phyloP scores from a whole-genome alignment of 495 filamentous ascomycete species.

The Aspergillus conjunctus region DNA sequence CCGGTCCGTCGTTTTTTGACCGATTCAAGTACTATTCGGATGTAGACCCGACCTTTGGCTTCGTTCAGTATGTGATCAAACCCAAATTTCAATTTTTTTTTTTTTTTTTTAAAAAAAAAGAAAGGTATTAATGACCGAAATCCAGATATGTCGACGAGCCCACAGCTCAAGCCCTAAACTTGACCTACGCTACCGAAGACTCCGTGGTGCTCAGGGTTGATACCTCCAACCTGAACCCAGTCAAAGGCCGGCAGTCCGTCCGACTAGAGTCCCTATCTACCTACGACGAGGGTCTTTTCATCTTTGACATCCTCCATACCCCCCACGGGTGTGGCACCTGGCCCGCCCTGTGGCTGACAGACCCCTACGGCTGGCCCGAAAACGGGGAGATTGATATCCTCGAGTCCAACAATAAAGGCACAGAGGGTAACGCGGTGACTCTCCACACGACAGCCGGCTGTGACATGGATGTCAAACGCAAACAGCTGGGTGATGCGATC shows the following conservation, averaged over 20 bases:
- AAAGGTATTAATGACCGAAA: background rate
- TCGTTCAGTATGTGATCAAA: conserved; percentile 48
- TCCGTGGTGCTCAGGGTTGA: conserved; percentile 58
- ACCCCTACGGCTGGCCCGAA: conserved; percentile 58
- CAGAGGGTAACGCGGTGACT: conserved; percentile 48
- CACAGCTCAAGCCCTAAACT: conserved; percentile 43
- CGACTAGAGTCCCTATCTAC: conserved; percentile 54
- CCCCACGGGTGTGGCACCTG: conserved; percentile 57
- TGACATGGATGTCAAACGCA: conserved; percentile 50
- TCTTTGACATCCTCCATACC: conserved; percentile 56
- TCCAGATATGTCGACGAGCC: conserved; percentile 37
- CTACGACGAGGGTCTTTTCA: conserved; percentile 55
- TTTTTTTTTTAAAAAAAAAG: too few relatives aligned
- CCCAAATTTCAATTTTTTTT: background rate
- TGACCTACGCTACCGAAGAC: conserved; percentile 50
- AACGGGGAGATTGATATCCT: conserved; percentile 56
- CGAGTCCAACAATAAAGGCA: conserved; percentile 48
- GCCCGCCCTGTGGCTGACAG: conserved; percentile 66
- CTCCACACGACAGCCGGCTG: conserved; percentile 49
- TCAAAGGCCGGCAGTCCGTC: conserved; percentile 53
- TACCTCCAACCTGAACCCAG: conserved; percentile 42
- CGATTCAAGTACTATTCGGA: conserved; percentile 56
- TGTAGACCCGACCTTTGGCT: conserved; percentile 54
- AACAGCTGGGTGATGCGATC: conserved; percentile 36
- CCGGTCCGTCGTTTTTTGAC: conserved; percentile 51